A percentile compares a stretch with the other conserved stretches of the same genome.
These are phyloP conservation scores for Exserohilum rostratum DNA, from an alignment of 2,329 filamentous ascomycete species.

Conservation along the genomic window DNA sequence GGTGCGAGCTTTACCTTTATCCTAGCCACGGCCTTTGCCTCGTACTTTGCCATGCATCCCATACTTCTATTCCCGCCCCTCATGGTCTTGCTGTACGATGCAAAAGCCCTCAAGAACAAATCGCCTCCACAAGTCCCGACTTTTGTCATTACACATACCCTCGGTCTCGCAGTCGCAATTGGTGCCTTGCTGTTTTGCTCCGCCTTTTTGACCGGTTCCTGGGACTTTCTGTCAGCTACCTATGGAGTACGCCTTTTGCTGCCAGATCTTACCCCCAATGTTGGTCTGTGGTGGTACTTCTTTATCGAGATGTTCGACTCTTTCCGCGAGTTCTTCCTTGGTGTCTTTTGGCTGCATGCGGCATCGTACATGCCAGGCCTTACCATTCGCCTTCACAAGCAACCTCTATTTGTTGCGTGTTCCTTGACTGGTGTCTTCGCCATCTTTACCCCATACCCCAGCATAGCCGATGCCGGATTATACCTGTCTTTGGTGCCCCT, in stretches of 20 bases:
- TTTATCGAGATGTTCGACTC: slow-evolving; percentile 99
- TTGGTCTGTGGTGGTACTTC: slow-evolving; percentile 99
- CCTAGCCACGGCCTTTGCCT: slow-evolving; percentile 82
- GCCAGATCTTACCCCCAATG: slow-evolving; percentile 91
- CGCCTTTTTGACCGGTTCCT: slow-evolving; percentile 75
- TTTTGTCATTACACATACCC: slow-evolving; percentile 64
- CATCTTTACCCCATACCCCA: slow-evolving; percentile 97
- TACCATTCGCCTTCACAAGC: slow-evolving; percentile 78
- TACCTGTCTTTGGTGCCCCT: slow-evolving; percentile 84
- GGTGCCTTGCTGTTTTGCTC: slow-evolving; percentile 71
- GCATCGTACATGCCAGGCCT: slow-evolving; percentile 87
- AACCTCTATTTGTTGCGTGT: slow-evolving; percentile 84
- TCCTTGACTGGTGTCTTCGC: slow-evolving; percentile 88
- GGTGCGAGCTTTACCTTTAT: slow-evolving; percentile 76
- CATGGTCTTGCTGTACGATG: slow-evolving; percentile 72
- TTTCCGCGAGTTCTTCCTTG: slow-evolving; percentile 95
- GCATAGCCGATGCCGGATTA: slow-evolving; percentile 84
- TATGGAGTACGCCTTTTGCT: slow-evolving; percentile 93
- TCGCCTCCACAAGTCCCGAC: slow-evolving; percentile 36
- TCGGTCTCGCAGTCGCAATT: slow-evolving; percentile 57
- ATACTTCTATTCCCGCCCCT: slow-evolving; percentile 84
- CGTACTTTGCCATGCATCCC: slow-evolving; percentile 92
- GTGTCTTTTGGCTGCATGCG: slow-evolving; percentile 96
- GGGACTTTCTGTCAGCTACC: slow-evolving; percentile 85
- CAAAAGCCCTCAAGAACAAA: slow-evolving; percentile 36